A percentile compares a stretch with the other conserved stretches of the same genome.
These are phyloP conservation scores for Phyllosticta citrichinensis DNA, from an alignment of 2,329 filamentous ascomycete genomes.

Conservation along the genomic window DNA sequence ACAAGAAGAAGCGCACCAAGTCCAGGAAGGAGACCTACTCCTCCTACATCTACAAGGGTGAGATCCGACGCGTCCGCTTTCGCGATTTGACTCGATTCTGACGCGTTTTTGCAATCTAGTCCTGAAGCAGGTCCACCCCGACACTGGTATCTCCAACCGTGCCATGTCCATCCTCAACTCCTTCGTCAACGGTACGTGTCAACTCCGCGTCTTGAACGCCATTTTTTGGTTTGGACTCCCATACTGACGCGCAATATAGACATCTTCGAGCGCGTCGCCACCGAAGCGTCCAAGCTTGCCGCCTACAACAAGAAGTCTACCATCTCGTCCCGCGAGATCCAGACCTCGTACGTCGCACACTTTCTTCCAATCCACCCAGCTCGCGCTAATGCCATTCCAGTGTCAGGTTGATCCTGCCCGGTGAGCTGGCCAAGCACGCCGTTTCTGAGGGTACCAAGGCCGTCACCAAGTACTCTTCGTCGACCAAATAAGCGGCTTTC, in stretches of 20 bases:
- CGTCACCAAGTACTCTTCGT: constrained; percentile 99
- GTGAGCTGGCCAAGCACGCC: constrained; percentile 98
- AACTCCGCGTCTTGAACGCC: neutral
- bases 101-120: constrained; percentile 48
- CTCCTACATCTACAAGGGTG: constrained; percentile 99
- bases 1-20: constrained; percentile 99
- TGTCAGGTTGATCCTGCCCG: constrained; percentile 92
- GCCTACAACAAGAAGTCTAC: constrained; percentile 99
- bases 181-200: constrained; percentile 83
- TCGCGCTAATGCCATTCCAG: constrained; percentile 31
- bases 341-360: constrained; percentile 65
- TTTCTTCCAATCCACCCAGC: neutral
- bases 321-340: constrained; percentile 98
- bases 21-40: constrained; percentile 99
- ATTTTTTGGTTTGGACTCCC: constrained; percentile 13
- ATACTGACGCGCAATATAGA: constrained; percentile 44
- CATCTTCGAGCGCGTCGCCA: constrained; percentile 98
- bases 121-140: constrained; percentile 99
- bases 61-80: constrained; percentile 24
- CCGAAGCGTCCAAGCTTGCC: constrained; percentile 96
- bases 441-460: constrained; percentile 99
- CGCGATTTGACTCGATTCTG: constrained; percentile 16
- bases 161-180: constrained; percentile 99
- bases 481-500: constrained; percentile 71
- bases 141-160: constrained; percentile 99